Evolutionary conservation across 2,329 filamentous ascomycete species (phyloP).

Genomic region (Alternaria sp.): DNA sequence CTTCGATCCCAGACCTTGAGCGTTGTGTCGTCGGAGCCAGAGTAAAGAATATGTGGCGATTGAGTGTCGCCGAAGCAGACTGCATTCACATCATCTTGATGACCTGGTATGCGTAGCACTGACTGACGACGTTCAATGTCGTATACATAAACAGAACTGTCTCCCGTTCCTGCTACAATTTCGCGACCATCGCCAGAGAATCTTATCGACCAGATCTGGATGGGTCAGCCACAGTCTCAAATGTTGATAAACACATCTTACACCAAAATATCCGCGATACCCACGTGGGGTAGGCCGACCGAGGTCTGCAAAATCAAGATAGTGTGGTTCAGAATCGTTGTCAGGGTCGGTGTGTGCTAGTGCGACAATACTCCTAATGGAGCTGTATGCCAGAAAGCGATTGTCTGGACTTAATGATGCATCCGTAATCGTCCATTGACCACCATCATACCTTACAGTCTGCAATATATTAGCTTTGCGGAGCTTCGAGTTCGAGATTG

Average conservation of each 20-base stretch:
- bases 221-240: slow-evolving; percentile 13
- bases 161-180: slow-evolving; percentile 86
- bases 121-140: slow-evolving; percentile 84
- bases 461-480: slow-evolving; percentile 59
- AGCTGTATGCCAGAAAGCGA: slow-evolving; percentile 88
- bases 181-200: slow-evolving; percentile 93
- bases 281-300: slow-evolving; percentile 50
- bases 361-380: slow-evolving; percentile 83
- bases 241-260: slow-evolving; percentile 7
- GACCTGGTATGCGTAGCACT: slow-evolving; percentile 78
- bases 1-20: slow-evolving; percentile 96
- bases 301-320: slow-evolving; percentile 73
- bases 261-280: slow-evolving; percentile 47
- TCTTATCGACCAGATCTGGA: slow-evolving; percentile 83
- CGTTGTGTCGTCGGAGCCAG: slow-evolving; percentile 91
- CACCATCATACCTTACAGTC: slow-evolving; percentile 82
- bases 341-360: slow-evolving; percentile 86
- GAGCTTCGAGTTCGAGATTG: background rate
- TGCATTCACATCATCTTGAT: slow-evolving; percentile 91
- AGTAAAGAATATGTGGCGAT: slow-evolving; percentile 94
- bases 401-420: slow-evolving; percentile 92
- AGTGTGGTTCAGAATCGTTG: slow-evolving; percentile 79
- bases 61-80: slow-evolving; percentile 92
- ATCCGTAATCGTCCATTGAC: slow-evolving; percentile 96
- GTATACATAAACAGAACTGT: slow-evolving; percentile 83